Base-by-base conservation (phyloP, 2,329 filamentous ascomycete genomes). In the Whalleya microplaca region DNA sequence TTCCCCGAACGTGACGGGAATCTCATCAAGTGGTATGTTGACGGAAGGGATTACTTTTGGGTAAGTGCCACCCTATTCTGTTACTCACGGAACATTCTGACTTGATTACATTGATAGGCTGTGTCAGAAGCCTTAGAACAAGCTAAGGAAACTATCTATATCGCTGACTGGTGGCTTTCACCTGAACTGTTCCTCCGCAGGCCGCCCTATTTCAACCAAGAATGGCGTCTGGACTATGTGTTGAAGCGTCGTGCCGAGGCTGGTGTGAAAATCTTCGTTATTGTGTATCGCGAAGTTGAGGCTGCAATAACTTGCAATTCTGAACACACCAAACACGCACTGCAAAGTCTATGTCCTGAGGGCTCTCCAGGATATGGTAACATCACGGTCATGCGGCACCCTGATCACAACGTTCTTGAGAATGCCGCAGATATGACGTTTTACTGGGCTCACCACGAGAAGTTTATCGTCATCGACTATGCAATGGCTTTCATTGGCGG, bases 391-490 rank as follows among this genome's bases (percentile, higher is more conserved):
- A 89, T 96, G 84, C 86, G 94, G 27, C 94, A 98, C 74, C 94
- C 94, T 0, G 94, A 98, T 72, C 94, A 98, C 76, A 97, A 97
- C 63, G 84, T 96, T 2, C 86, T 98, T 48, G 92, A 97, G 67
- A 97, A 97, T 68, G 90, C 89, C 2, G 90, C 90, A 27, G 94
- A 98, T 66, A 96, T 96, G 91, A 97, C 92, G 0, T 92, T 97
- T 69, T 97, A 96, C 77, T 98, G 94, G 86, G 95, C 95, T 0
- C 95, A 99, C 71, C 95, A 99, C 71, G 95, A 99, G 69, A 99
- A 99, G 72, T 96, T 97, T 70, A 90, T 98, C 52, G 90, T 99
- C 18, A 90, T 98, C 51, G 95, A 98, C 75, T 96, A 96, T 69
- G 84, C 87, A 16, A 76, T 94, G 65, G 95, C 92, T 14, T 98